These are phyloP conservation scores for Vanrija pseudolonga DNA, from an alignment of 1,284 basidiomycete species.

Conservation along the genomic window DNA sequence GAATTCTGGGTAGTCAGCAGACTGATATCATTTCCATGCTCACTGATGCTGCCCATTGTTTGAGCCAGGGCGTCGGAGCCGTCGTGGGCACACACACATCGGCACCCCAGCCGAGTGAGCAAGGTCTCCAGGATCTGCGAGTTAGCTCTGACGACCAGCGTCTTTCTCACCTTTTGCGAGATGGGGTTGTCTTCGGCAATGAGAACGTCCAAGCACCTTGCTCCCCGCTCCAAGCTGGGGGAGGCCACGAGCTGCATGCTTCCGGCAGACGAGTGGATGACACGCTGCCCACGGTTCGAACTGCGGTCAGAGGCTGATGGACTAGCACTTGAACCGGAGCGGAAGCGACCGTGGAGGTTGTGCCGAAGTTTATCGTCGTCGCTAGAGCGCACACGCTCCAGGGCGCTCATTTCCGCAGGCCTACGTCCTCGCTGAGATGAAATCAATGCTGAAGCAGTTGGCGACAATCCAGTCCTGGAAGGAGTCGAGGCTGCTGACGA, in stretches of 20 bases:
- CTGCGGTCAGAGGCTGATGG: conserved; percentile 54
- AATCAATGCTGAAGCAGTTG: not conserved
- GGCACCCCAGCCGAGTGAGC: conserved; percentile 84
- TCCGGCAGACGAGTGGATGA: not conserved
- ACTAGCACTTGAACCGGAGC: conserved; percentile 66
- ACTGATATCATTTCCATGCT: conserved; percentile 47
- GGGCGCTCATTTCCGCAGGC: conserved; percentile 75
- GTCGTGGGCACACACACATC: conserved; percentile 89
- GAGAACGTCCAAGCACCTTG: conserved; percentile 67
- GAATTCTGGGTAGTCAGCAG: conserved; percentile 40
- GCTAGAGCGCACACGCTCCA: conserved; percentile 79
- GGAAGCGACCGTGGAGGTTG: conserved; percentile 70
- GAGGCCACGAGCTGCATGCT: conserved; percentile 5
- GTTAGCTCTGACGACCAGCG: not conserved
- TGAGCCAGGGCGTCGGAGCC: conserved; percentile 95
- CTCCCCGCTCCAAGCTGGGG: not conserved
- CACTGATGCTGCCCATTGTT: conserved; percentile 92
- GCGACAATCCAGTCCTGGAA: conserved; percentile 58
- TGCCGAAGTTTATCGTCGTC: conserved; percentile 68
- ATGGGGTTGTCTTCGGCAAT: conserved; percentile 98
- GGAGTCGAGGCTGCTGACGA: conserved; percentile 90
- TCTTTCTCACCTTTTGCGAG: conserved; percentile 67
- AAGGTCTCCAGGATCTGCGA: conserved; percentile 79
- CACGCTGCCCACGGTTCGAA: conserved; percentile 29
- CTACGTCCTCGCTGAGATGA: conserved; percentile 62